Evolutionary conservation across 805 yeast species (phyloP), one percentile per base, ranked within the genome.

Genomic region (Pichia sporocuriosa): DNA sequence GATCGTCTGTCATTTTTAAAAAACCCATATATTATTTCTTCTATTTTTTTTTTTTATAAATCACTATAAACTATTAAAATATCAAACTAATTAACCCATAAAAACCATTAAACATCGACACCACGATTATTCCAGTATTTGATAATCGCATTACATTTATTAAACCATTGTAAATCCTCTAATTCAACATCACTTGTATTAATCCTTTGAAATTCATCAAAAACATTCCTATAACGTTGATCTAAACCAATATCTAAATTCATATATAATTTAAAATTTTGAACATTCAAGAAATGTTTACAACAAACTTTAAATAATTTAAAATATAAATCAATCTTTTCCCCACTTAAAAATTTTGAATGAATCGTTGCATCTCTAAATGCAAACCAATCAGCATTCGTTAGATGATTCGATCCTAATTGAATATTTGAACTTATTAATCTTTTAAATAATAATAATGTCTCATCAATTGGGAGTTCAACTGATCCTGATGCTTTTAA

Each of bases 331-430:
- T 68, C 65, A 45, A 70, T 67, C 56, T 83, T 71, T 22, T 67
- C 70, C 5, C 66, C 44, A 3, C 50, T 43, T 36, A 57, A 61
- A 31, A 28, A 36, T 11, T 56, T 54, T 1, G 49, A 43, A 39
- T 65, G 62, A 32, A 77, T 67, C 5, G 93, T 83, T n/a, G 90
- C 84, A 59, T 81, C 88, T 65, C 89, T 75, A 42, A 84, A 63
- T 3, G 90, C 84, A 36, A 85, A 81, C 90, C 90, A 84, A 63
- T 84, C 90, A 12, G 93, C 90, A 57, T 77, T 77, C 9, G 87
- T 84, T 47, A 84, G 78, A 54, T 74, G 77, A 20, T 58, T 60
- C 49, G 73, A 72, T 7, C 77, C 76, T 43, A 65, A 65, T 39
- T 57, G 64, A 32, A 70, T 73, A 43, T 79, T 79, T 41, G 75